Evolutionary conservation across 805 yeast genomes (phyloP), one percentile per base, ranked within the genome.

Genomic region (Millerozyma acaciae): DNA sequence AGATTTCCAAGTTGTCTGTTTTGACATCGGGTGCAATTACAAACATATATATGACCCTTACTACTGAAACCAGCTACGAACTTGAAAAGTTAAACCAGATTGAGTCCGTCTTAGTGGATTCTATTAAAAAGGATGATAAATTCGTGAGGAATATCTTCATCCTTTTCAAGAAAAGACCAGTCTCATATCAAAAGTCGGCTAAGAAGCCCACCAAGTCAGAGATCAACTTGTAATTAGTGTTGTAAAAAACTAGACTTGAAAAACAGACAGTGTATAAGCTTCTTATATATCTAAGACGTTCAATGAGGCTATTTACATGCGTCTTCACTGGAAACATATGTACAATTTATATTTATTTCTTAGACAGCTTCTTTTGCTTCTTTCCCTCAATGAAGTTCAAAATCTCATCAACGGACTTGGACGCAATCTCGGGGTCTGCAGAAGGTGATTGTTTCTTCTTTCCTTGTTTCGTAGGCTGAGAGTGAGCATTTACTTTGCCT

Each of bases 321-420:
- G n/a, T n/a, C n/a, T n/a, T n/a, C n/a, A n/a, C n/a, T n/a, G n/a
- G n/a, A n/a, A n/a, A n/a, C n/a, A n/a, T n/a, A n/a, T n/a, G n/a
- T n/a, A n/a, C n/a, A n/a, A n/a, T n/a, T n/a, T n/a, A n/a, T n/a
- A n/a, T n/a, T n/a, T n/a, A n/a, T n/a, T n/a, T n/a, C n/a, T n/a
- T n/a, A n/a, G n/a, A n/a, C n/a, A n/a, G n/a, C n/a, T 36, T 36
- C 31, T 55, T 55, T 13, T 28, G 35, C 23, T 32, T 33, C 12
- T 53, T 39, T 32, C 90, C 90, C 54, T 80, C 82, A 49, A 85
- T 81, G 50, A 77, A 85, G 39, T 70, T 68, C 59, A 85, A 62
- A 38, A 85, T 69, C 39, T 83, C 94, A 34, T 82, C 90, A 33
- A 84, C 73, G 13, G 86, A 76, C 56, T 79, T 73, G 34, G 66